Base-by-base conservation (phyloP, 2,329 filamentous ascomycete species). In the Lecanosticta acicola region DNA sequence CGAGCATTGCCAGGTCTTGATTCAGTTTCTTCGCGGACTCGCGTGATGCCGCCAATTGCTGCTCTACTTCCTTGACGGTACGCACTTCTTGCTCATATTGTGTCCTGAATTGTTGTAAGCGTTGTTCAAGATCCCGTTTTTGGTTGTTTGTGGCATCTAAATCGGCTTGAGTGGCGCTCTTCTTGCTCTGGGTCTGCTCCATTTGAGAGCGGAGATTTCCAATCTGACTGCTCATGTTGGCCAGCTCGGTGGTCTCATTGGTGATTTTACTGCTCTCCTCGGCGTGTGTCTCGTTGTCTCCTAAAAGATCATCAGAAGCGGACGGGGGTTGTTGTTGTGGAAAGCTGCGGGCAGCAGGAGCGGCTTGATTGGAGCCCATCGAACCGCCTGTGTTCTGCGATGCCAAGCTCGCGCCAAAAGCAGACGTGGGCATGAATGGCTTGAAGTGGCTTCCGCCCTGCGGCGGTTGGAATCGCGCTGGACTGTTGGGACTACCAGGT, bases 171-270 rank as follows among this genome's bases (percentile, higher is more conserved):
- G 85, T 85, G 2, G 80, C 79, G 3, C 74, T 78, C 53, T 89
- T 84, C 68, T 95, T 91, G 26, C 77, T 80, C 64, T 94, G 88
- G 1, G 95, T 85, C 57, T 91, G 88, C 63, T 95, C 88, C 81
- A 94, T 95, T 69, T 98, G 89, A 62, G 84, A 94, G 0, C 90
- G 85, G 45, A 98, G 71, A 2, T 86, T 91, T 24, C 88, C 84
- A 54, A 98, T 88, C 66, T 97, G 93, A 65, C 94, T 97, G 1
- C 91, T 96, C 57, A 98, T 76, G 63, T 98, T 97, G 41, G 90
- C 93, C 47, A 98, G 76, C 66, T 98, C 93, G 0, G 86, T 84
- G 2, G 90, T 93, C 63, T 98, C 93, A 54, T 83, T 84, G 0
- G 85, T 93, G 19, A 97, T 73, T 65, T 86, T 94, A 66, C 85